Evolutionary conservation across 169 alveolate species (phyloP).

Genomic region (Plasmodium sp.): DNA sequence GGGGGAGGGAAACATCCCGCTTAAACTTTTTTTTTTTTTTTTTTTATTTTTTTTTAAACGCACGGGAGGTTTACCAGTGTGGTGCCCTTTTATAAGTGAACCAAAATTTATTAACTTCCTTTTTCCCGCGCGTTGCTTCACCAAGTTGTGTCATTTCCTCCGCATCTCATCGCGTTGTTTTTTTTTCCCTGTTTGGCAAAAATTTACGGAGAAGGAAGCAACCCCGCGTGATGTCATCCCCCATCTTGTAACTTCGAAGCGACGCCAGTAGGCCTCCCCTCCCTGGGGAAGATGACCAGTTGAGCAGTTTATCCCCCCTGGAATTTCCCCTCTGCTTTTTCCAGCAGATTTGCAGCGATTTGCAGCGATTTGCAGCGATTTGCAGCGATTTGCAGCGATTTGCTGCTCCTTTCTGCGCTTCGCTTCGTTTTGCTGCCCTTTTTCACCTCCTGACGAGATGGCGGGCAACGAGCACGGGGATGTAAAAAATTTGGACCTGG

Average conservation of each 20-base stretch:
- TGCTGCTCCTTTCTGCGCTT: too few species aligned
- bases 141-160: neutral
- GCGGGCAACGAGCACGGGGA: constrained; percentile 39
- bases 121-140: neutral
- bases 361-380: too few species aligned
- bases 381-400: too few species aligned
- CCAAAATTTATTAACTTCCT: neutral
- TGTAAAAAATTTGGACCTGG: constrained; percentile 46
- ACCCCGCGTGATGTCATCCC: neutral
- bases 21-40: neutral
- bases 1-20: neutral
- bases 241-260: neutral
- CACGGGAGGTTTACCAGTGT: neutral
- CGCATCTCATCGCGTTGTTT: neutral
- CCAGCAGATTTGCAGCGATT: too few species aligned
- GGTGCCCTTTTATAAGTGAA: neutral
- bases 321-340: neutral
- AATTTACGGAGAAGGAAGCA: neutral
- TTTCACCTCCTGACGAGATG: neutral
- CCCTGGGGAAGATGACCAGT: neutral
- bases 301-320: neutral
- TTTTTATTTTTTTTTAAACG: neutral
- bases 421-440: neutral
- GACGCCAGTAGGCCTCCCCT: neutral
- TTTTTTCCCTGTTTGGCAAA: neutral